phyloP scores from a whole-genome alignment of 805 yeast species.

The Starmerella apis region DNA sequence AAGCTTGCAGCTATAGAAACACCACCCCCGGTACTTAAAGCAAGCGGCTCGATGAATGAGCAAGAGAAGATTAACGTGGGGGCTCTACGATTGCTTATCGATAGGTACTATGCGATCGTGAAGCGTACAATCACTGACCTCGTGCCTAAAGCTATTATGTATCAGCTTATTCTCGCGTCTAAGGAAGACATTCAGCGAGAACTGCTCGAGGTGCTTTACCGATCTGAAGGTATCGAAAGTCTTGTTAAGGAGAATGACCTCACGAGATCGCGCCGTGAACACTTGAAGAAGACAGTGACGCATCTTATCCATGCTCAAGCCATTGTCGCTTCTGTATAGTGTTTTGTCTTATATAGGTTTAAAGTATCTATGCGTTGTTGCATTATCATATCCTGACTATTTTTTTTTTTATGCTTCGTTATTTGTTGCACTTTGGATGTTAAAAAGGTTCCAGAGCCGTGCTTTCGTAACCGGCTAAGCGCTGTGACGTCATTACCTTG shows the following conservation, averaged over 20 bases:
- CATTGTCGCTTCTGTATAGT: slow-evolving; percentile 48
- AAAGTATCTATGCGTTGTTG: too few relatives aligned
- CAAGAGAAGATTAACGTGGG: slow-evolving; percentile 94
- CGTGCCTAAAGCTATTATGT: slow-evolving; percentile 91
- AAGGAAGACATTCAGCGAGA: slow-evolving; percentile 88
- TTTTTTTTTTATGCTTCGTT: too few relatives aligned
- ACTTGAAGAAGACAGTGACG: slow-evolving; percentile 89
- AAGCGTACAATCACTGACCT: slow-evolving; percentile 87
- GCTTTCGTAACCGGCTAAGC: too few relatives aligned
- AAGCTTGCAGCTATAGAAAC: slow-evolving; percentile 91
- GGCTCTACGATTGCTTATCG: slow-evolving; percentile 81
- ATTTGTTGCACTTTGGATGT: neutral
- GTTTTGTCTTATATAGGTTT: neutral
- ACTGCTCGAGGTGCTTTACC: slow-evolving; percentile 76
- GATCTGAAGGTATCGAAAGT: slow-evolving; percentile 55
- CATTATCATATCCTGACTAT: too few relatives aligned
- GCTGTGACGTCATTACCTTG: too few relatives aligned
- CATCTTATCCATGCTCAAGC: slow-evolving; percentile 79
- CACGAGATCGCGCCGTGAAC: slow-evolving; percentile 88
- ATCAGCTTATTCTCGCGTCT: slow-evolving; percentile 68
- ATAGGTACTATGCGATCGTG: slow-evolving; percentile 82
- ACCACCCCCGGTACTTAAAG: slow-evolving; percentile 88
- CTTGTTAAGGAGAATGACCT: slow-evolving; percentile 83
- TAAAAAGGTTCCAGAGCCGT: too few relatives aligned
- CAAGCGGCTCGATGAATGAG: slow-evolving; percentile 85